Base-by-base conservation (phyloP, 2,329 filamentous ascomycete genomes). In the Fusarium acutatum region DNA sequence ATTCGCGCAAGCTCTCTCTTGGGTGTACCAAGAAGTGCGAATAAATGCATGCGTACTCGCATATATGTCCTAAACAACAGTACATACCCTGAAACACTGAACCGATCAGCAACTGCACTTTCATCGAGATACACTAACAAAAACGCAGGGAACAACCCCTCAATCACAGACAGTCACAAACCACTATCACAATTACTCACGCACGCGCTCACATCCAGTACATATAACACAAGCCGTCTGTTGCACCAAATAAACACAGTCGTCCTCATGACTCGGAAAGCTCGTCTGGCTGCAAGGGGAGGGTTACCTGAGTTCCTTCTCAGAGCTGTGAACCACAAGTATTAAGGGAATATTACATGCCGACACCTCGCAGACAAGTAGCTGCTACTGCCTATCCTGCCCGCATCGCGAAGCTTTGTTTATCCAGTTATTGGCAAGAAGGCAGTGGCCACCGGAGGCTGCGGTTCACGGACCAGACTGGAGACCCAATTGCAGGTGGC, bases 221-320 rank as follows among this genome's bases (percentile, higher is more conserved):
- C 20, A 41, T 38, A 44, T 24, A 58, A 69, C 37, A 50, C 57
- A 64, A 64, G 46, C 60, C 54, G 43, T 26, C 44, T 58, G 71
- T 74, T 58, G 71, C 47, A 74, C 71, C 64, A 64, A 26, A 53
- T 47, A 53, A 50, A 52, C 38, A 54, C 32, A 46, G 38, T 40
- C 47, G 64, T 62, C 52, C 67, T 72, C 67, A 74, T 74, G 71
- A 74, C 67, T 74, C 57, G 71, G 67, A 50, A 49, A 69, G 38
- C 37, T 50, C 24, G 35, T 32, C 57, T 54, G 41, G 32, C 43
- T 59, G 44, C 46, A 69, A 72, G 46, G 69, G 50, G 44, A 44
- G 24, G 53, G 52, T 53, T 57, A 61, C 70, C 50, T 56, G 43
- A 52, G 34, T 57, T 58, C 38, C 58, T 50, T 59, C 53, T 56